Evolutionary conservation across 2,329 filamentous ascomycete genomes (phyloP).

Genomic region (Pseudopithomyces chartarum): DNA sequence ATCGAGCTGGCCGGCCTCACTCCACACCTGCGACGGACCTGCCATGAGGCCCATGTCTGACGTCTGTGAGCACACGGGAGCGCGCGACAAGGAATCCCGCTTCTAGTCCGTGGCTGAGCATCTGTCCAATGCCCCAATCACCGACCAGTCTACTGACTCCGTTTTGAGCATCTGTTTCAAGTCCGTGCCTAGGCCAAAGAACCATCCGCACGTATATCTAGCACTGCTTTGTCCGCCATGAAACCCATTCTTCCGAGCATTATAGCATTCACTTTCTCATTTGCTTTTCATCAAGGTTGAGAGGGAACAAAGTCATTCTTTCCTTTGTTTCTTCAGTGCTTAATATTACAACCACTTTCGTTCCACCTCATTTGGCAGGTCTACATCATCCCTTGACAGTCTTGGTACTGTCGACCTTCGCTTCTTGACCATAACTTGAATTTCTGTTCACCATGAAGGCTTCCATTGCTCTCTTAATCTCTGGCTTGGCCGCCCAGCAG

Average conservation of each 20-base stretch:
- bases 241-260: slow-evolving; percentile 19
- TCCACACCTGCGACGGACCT: slow-evolving; percentile 21
- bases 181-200: slow-evolving; percentile 16
- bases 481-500: slow-evolving; percentile 54
- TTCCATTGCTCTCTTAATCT: slow-evolving; percentile 50
- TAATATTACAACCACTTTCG: slow-evolving; percentile 28
- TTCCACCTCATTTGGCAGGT: slow-evolving; percentile 29
- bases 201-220: slow-evolving; percentile 27
- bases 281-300: slow-evolving; percentile 15
- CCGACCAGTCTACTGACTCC: slow-evolving; percentile 20
- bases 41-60: slow-evolving; percentile 17
- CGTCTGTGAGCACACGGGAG: slow-evolving; percentile 25
- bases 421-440: slow-evolving; percentile 18
- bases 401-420: slow-evolving; percentile 20
- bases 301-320: slow-evolving; percentile 45
- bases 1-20: slow-evolving; percentile 22
- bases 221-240: slow-evolving; percentile 24
- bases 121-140: slow-evolving; percentile 16
- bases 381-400: slow-evolving; percentile 19
- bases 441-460: slow-evolving; percentile 50
- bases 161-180: slow-evolving; percentile 35
- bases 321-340: slow-evolving; percentile 43
- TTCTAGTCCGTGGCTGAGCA: slow-evolving; percentile 34
- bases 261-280: slow-evolving; percentile 22
- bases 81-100: slow-evolving; percentile 38